Evolutionary conservation across 305 asterid species (phyloP).

Genomic region (Lippia alba): DNA sequence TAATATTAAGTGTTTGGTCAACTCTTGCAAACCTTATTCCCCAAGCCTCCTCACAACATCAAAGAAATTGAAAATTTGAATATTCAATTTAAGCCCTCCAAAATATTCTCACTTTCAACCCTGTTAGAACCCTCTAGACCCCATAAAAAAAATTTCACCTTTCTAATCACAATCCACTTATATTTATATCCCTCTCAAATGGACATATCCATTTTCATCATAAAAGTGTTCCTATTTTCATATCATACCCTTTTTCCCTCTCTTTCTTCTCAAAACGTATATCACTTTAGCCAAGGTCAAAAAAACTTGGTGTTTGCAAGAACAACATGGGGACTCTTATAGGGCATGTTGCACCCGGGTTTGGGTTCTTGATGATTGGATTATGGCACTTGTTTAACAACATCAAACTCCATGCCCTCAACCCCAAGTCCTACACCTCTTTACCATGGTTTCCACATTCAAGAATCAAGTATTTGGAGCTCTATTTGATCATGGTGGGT

Average conservation of each 20-base stretch:
- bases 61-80: neutral
- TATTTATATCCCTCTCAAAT: constrained; percentile 32
- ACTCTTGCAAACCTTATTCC: constrained; percentile 37
- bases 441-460: constrained; percentile 80
- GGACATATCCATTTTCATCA: constrained; percentile 32
- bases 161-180: constrained; percentile 10
- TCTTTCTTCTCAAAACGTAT: too few species aligned
- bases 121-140: constrained; percentile 49
- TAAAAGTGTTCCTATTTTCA: constrained; percentile 2
- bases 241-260: neutral
- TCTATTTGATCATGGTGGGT: constrained; percentile 54
- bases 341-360: constrained; percentile 88
- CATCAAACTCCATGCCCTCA: constrained; percentile 52
- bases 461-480: constrained; percentile 68
- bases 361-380: constrained; percentile 70
- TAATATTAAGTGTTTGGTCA: constrained; percentile 43
- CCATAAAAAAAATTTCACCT: constrained; percentile 23
- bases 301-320: neutral
- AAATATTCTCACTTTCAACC: constrained; percentile 34
- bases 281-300: too few species aligned
- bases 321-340: constrained; percentile 65
- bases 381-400: constrained; percentile 83
- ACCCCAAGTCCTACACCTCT: constrained; percentile 64
- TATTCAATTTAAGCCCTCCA: neutral
- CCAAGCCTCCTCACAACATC: constrained; percentile 36